phyloP scores from a whole-genome alignment of 331 rosid genomes.

The Acacia pycnantha region DNA sequence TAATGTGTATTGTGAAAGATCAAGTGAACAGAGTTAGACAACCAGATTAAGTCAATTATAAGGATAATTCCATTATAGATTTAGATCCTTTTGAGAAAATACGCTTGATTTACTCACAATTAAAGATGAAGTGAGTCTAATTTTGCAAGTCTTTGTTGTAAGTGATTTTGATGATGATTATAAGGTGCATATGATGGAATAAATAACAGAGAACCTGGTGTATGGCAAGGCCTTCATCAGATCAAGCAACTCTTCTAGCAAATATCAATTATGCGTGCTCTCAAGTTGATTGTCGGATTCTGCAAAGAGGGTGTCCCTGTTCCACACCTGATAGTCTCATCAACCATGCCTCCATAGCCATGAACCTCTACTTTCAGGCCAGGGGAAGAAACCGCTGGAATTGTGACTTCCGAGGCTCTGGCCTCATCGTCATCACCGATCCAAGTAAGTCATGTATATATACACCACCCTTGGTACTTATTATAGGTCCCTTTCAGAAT shows the following conservation, averaged over 20 bases:
- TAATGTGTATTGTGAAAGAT: neutral
- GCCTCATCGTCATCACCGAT: slow-evolving; percentile 58
- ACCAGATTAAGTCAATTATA: neutral
- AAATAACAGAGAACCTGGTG: slow-evolving; percentile 77
- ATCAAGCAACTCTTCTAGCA: slow-evolving; percentile 65
- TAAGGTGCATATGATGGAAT: neutral
- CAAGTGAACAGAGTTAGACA: neutral
- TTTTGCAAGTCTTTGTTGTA: neutral
- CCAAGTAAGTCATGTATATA: slow-evolving; percentile 60
- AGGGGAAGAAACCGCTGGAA: slow-evolving; percentile 81
- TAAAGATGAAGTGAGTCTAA: neutral
- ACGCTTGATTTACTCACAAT: neutral
- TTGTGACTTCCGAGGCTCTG: slow-evolving; percentile 79
- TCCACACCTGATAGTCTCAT: slow-evolving; percentile 60
- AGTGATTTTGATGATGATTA: neutral
- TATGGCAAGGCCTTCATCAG: slow-evolving; percentile 87
- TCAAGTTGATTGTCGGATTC: slow-evolving; percentile 64
- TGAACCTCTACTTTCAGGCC: slow-evolving; percentile 75
- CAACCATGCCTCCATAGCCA: slow-evolving; percentile 82
- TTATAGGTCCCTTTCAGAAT: too few relatives aligned
- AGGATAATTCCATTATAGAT: neutral
- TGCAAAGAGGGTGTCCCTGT: slow-evolving; percentile 73
- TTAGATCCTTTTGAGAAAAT: neutral
- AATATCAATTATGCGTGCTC: slow-evolving; percentile 75
- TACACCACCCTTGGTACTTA: too few relatives aligned